Conservation (phyloP, 306 rosid species). For the Cucurbita moschata region DNA sequence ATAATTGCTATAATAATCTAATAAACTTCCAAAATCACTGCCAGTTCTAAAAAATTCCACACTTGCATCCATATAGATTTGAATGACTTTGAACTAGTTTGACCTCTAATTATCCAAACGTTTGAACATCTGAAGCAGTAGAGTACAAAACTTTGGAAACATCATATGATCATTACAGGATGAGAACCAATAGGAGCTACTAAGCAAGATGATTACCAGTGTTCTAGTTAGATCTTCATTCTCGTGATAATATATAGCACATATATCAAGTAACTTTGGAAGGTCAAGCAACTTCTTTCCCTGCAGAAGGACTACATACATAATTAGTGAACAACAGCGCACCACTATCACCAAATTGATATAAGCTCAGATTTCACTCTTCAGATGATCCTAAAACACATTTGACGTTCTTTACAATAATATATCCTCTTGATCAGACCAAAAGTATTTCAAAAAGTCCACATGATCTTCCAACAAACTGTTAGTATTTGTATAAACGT, state of each 20-base stretch:
- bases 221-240: constrained; percentile 68
- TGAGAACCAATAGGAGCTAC: neutral
- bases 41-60: neutral
- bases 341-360: neutral
- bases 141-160: neutral
- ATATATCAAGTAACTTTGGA: constrained; percentile 80
- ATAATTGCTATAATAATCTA: neutral
- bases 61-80: neutral
- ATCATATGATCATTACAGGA: neutral
- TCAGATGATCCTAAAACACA: neutral
- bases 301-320: constrained; percentile 87
- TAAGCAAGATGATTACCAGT: constrained; percentile 37
- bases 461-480: neutral
- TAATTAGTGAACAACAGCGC: constrained; percentile 46
- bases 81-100: neutral
- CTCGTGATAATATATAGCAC: constrained; percentile 78
- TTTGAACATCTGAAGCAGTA: neutral
- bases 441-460: neutral
- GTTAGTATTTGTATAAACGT: neutral
- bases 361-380: neutral
- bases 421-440: neutral
- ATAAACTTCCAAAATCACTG: neutral
- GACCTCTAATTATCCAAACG: neutral
- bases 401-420: neutral
- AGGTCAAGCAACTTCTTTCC: constrained; percentile 79